Evolutionary conservation across 345 rosid species (phyloP), one percentile per base, ranked within the genome.

Genomic region (Psidium guajava): DNA sequence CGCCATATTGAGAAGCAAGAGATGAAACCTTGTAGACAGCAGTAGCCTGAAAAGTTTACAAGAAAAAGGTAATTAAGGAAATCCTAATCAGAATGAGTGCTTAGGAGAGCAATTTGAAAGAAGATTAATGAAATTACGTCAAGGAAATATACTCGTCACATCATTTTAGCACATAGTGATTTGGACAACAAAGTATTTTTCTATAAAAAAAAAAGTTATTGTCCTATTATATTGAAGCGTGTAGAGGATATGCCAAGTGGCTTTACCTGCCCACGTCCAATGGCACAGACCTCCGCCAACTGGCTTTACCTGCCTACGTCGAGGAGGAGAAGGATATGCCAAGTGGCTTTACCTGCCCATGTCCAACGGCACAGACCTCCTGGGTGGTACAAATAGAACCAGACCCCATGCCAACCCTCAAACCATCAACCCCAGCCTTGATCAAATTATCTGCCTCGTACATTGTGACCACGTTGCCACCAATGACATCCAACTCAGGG

Each of bases 381-480:
- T 96, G 98, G 3, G 98, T n/a, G n/a, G n/a, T n/a, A n/a, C n/a
- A n/a, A n/a, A n/a, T n/a, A n/a, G n/a, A n/a, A n/a, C n/a, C n/a
- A 86, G 98, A 95, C 9, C 98, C 99, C 99, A 95, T 96, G 81
- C 98, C 98, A 14, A 96, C 94, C 90, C 99, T 90, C 80, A 96
- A 85, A 32, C 95, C 98, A 91, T 95, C 98, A 28, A 91, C 97
- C 36, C 98, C 98, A 0, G 95, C 94, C 61, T 93, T 91, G 59
- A 95, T 95, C 94, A 97, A 88, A 89, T 95, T 97, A 75, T 95
- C 95, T 3, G 98, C 96, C 87, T 97, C 98, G 84, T 89, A 90
- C 91, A 89, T 89, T 1, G 99, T 97, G 86, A 97, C 99, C 74
- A 97, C 95, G 77, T 97, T 97, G 11, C 99, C 99, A 75, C 97